Evolutionary conservation across 2,329 filamentous ascomycete genomes (phyloP).

Genomic region (Fusarium lyarnte): DNA sequence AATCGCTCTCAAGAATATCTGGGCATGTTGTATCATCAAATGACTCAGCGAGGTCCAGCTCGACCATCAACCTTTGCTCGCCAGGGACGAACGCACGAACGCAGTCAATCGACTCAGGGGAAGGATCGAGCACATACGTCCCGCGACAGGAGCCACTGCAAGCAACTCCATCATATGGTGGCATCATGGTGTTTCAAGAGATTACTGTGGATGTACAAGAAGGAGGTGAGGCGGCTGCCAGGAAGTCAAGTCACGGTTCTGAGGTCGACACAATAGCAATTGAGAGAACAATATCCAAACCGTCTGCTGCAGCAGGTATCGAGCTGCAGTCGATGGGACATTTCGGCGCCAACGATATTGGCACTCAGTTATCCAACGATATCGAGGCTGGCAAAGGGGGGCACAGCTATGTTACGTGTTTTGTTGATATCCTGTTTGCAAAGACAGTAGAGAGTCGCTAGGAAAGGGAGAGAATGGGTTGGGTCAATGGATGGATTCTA

Average conservation of each 20-base stretch:
- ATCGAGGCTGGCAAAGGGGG: conserved; percentile 24
- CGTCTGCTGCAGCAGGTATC: conserved; percentile 27
- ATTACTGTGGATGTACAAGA: conserved; percentile 62
- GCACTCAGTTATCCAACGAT: conserved; percentile 20
- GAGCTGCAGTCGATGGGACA: conserved; percentile 41
- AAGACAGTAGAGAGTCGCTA: conserved; percentile 40
- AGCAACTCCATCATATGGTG: conserved; percentile 50
- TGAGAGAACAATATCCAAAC: conserved; percentile 12
- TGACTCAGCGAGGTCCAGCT: conserved; percentile 34
- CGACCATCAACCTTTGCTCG: conserved; percentile 42
- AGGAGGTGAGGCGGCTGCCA: conserved; percentile 8
- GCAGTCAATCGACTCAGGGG: conserved; percentile 29
- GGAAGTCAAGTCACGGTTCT: conserved; percentile 4
- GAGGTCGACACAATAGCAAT: conserved; percentile 9
- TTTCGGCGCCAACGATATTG: conserved; percentile 37
- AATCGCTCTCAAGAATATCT: conserved; percentile 2
- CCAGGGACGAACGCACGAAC: conserved; percentile 18
- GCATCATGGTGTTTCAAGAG: conserved; percentile 71
- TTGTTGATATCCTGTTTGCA: conserved; percentile 40
- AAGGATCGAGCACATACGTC: conserved; percentile 28
- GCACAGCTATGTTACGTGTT: conserved; percentile 27
- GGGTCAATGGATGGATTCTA: background rate
- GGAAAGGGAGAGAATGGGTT: background rate
- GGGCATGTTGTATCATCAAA: conserved; percentile 24
- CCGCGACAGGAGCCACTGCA: conserved; percentile 40